Base-by-base conservation (phyloP, 805 yeast genomes). In the Schwanniomyces polymorphus region DNA sequence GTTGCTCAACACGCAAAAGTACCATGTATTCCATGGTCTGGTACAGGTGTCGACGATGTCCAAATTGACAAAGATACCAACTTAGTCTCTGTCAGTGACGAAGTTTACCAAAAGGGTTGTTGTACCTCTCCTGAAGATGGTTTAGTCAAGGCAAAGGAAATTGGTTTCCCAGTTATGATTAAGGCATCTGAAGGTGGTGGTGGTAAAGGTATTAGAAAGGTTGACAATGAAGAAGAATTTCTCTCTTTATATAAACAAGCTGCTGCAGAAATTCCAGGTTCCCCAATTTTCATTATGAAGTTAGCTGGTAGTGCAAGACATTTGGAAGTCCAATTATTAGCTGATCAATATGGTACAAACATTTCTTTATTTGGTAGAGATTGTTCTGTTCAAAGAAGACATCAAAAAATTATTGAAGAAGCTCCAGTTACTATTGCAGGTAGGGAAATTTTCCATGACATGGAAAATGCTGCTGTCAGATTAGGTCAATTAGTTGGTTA, bases 111-210 rank as follows among this genome's bases (percentile, higher is more conserved):
- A 53, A 76, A 88, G 70, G 99, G 99, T 57, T 92, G 97, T 72
- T 88, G 91, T 63, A 70, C 75, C 6, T 76, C 84, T 35, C 91
- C 98, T 42, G 94, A 86, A 60, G 96, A 92, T 60, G 99, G 98
- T 53, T 78, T 94, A 47, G 78, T 57, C 38, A 88, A 87, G 66
- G 99, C 99, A 50, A 81, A 78, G 59, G 67, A 79, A 61, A 91
- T 94, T 61, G 99, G 99, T 1, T 91, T 94, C 76, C 99, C 99
- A 27, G 96, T 94, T 45, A 94, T 94, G 99, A 85, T 94, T 65
- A 94, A 94, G 72, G 99, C 99, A 42, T 91, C 97, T 49, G 99
- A 94, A 83, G 99, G 99, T 78, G 99, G 99, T 72, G 99, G 99
- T 75, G 99, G 99, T 78, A 94, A 94, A 75, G 99, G 99, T 81